Evolutionary conservation across 208 protist species (phyloP).

Genomic region (Trypanosoma grayi): DNA sequence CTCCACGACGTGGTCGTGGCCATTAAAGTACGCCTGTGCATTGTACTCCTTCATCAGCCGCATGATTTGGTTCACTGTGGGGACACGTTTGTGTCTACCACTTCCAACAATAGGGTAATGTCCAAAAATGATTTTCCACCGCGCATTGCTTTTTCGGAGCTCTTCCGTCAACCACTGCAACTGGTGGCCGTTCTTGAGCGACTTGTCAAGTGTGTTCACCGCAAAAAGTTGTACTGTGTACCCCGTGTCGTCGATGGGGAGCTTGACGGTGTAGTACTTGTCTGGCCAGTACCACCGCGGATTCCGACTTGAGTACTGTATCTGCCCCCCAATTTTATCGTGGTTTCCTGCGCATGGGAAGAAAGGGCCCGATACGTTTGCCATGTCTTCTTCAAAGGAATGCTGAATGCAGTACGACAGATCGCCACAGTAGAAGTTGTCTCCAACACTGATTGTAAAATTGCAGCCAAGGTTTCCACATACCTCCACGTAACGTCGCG

Average conservation of each 20-base stretch:
- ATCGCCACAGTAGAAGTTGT: constrained; percentile 25
- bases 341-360: constrained; percentile 27
- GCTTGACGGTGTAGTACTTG: constrained; percentile 21
- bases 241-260: constrained; percentile 29
- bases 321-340: constrained; percentile 18
- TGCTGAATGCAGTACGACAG: constrained; percentile 16
- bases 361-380: constrained; percentile 21
- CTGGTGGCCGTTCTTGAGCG: constrained; percentile 9
- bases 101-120: constrained; percentile 28
- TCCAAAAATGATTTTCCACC: constrained; percentile 32
- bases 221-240: constrained; percentile 30
- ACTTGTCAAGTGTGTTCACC: constrained; percentile 2
- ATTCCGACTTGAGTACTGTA: constrained; percentile 16
- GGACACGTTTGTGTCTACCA: constrained; percentile 17
- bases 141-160: constrained; percentile 17
- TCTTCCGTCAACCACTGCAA: constrained; percentile 13
- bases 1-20: constrained; percentile 29
- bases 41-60: constrained; percentile 22
- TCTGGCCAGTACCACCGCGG: constrained; percentile 19
- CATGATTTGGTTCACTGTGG: constrained; percentile 1
- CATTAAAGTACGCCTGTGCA: constrained; percentile 28
- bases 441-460: constrained; percentile 26
- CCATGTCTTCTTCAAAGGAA: constrained; percentile 28
- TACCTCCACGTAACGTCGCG: constrained; percentile 14
- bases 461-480: constrained; percentile 21